phyloP scores from a whole-genome alignment of 352 stramenopile genomes.

The Globisporangium paddicum region DNA sequence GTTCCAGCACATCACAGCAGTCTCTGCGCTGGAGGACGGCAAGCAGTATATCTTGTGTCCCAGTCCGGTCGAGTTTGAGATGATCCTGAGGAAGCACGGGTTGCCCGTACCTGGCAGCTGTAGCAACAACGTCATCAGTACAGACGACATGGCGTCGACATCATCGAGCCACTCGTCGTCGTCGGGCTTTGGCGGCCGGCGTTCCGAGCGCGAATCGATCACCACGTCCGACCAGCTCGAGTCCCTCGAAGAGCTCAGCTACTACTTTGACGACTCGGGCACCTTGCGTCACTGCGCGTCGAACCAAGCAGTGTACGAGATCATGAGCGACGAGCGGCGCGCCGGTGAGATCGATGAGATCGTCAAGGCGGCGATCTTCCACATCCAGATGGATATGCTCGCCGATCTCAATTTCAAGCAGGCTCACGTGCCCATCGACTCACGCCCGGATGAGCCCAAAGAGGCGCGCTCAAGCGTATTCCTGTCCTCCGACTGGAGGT shows the following conservation, averaged over 20 bases:
- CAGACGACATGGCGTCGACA: conserved; percentile 18
- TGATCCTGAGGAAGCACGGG: conserved; percentile 40
- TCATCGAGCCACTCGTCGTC: background rate
- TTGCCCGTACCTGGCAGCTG: conserved; percentile 21
- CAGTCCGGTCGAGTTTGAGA: conserved; percentile 26
- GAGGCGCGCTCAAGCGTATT: conserved; percentile 69
- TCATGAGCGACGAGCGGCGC: conserved; percentile 70
- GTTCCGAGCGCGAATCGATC: conserved; percentile 31
- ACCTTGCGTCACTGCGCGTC: conserved; percentile 68
- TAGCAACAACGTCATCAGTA: conserved; percentile 6
- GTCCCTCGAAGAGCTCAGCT: conserved; percentile 71
- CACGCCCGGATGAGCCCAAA: conserved; percentile 51
- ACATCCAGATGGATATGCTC: conserved; percentile 84
- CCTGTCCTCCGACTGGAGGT: conserved; percentile 61
- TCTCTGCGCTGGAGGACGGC: conserved; percentile 46
- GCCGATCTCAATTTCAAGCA: conserved; percentile 74
- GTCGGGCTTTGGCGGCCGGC: conserved; percentile 6
- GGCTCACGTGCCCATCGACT: conserved; percentile 58
- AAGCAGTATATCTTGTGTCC: conserved; percentile 76
- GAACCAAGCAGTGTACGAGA: conserved; percentile 67
- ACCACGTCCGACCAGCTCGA: conserved; percentile 60
- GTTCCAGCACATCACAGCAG: conserved; percentile 33
- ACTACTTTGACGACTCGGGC: conserved; percentile 69
- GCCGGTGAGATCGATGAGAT: conserved; percentile 72
- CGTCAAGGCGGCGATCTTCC: conserved; percentile 79